Percentiles rank a stretch among this genome's conserved stretches.
These are phyloP conservation scores for Mycena vulgaris DNA, from an alignment of 768 basidiomycete genomes.

Conservation along the genomic window DNA sequence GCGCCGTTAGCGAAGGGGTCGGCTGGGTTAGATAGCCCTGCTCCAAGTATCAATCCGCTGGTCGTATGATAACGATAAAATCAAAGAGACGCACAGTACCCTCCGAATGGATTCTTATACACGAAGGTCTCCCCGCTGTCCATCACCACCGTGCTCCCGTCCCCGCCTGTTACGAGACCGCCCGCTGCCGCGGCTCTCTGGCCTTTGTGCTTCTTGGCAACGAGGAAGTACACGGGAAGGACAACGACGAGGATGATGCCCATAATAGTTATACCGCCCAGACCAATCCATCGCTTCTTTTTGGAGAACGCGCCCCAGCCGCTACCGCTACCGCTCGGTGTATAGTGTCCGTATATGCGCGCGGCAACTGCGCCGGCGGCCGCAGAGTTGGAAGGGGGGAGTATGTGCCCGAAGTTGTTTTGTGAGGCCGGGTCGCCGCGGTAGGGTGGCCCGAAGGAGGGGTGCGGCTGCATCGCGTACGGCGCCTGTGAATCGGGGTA, in stretches of 20 bases:
- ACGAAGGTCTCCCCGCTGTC: slow-evolving; percentile 11
- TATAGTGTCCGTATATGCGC: background rate
- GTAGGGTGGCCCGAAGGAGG: too few relatives aligned
- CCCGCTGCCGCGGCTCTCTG: background rate
- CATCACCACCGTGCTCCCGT: slow-evolving; percentile 13
- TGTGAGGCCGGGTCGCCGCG: too few relatives aligned
- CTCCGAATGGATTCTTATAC: slow-evolving; percentile 16
- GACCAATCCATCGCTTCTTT: background rate
- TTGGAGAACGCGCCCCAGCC: background rate
- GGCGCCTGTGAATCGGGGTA: too few relatives aligned
- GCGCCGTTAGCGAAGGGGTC: slow-evolving; percentile 85
- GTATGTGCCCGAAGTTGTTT: too few relatives aligned
- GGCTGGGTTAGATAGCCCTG: slow-evolving; percentile 62
- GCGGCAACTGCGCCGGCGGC: background rate
- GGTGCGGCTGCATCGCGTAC: too few relatives aligned
- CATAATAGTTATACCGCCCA: background rate
- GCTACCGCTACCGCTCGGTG: background rate
- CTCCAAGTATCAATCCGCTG: background rate
- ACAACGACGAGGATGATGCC: slow-evolving; percentile 3
- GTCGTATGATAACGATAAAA: background rate
- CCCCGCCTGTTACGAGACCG: slow-evolving; percentile 5
- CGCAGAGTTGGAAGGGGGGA: too few relatives aligned
- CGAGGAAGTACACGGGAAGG: slow-evolving; percentile 2
- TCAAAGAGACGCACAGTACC: slow-evolving; percentile 11
- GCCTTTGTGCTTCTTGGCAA: slow-evolving; percentile 11